A percentile compares a stretch with the other conserved stretches of the same genome.
Conservation (phyloP, 345 rosid species). For the Clarkia xantiana region DNA sequence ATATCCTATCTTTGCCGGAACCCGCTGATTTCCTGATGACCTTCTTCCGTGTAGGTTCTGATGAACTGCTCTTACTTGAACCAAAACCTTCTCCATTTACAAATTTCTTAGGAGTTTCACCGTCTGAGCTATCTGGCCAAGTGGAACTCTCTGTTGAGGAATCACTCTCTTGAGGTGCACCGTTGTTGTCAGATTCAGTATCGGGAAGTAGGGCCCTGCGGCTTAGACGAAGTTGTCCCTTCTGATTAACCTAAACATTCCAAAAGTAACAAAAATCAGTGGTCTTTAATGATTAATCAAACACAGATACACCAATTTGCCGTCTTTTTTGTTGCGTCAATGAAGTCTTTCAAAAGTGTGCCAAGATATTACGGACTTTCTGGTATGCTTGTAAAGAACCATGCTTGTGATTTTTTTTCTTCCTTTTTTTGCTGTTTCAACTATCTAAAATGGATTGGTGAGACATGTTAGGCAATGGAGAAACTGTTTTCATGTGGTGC, state of each 20-base stretch:
- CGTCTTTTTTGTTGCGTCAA: no score
- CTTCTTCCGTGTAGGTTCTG: constrained; percentile 41
- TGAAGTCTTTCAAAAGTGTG: no score
- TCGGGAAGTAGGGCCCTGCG: constrained; percentile 77
- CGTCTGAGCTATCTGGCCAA: constrained; percentile 15
- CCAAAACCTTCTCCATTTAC: constrained; percentile 14
- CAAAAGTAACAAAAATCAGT: no score
- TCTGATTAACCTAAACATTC: constrained; percentile 52
- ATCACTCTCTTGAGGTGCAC: constrained; percentile 23
- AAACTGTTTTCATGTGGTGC: no score
- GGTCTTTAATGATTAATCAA: no score
- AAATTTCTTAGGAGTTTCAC: constrained; percentile 20
- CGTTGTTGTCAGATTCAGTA: constrained; percentile 25
- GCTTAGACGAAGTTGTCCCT: constrained; percentile 95
- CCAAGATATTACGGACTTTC: no score
- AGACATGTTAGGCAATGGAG: no score
- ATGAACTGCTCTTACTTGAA: constrained; percentile 22
- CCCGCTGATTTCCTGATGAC: constrained; percentile 31
- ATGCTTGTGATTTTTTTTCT: no score
- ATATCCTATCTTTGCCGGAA: constrained; percentile 28
- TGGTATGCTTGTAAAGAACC: no score
- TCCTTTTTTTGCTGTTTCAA: no score
- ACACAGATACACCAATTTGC: no score
- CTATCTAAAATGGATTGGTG: no score
- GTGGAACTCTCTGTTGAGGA: constrained; percentile 14